Base-by-base conservation (phyloP, 202 grass and related monocot species). In the Dendrocalamus latiflorus region DNA sequence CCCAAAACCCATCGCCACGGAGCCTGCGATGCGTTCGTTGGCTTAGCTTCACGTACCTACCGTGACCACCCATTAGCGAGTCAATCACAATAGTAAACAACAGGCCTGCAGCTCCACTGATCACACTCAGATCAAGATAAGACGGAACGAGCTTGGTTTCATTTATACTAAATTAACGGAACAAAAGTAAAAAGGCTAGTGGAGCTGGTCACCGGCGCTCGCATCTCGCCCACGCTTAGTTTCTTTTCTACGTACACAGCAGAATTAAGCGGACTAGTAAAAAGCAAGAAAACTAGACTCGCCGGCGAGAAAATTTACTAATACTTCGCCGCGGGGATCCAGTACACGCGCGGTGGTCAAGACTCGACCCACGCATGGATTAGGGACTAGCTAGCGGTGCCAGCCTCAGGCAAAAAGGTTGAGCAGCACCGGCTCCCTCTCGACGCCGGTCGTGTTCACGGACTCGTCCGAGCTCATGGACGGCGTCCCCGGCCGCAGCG, bases 401-500 rank as follows among this genome's bases (percentile, higher is more conserved):
- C 18, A 33, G 28, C 21, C 18, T 90, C 88, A 97, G 50, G 83
- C 33, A 61, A 97, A 97, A 68, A 97, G 91, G 78, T 91, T 91
- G 68, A 97, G 86, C 71, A 97, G 89, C 75, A 62, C 80, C 15
- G 80, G 85, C 37, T 93, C 87, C 57, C 71, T 76, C 16, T 81
- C 82, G 68, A 67, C 85, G 57, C 65, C 6, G 22, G 3, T 88
- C 0, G 84, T 88, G 25, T 80, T 94, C 9, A 90, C 88, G 30
- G 91, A 94, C 9, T 83, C 86, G 7, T 90, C 91, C 0, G 94
- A 97, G 83, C 87, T 86, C 65, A 83, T 72, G 17, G 94, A 97
- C 37, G 94, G 94, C 79, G 91, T 90, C 4, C 60, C 87, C 15
- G 86, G 88, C 58, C 88, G 87, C 49, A 64, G 68, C 17, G 60